A percentile compares a stretch with the other conserved stretches of the same genome.
These are phyloP conservation scores for Malus hybrid DNA, from an alignment of 331 rosid genomes.

Conservation along the genomic window DNA sequence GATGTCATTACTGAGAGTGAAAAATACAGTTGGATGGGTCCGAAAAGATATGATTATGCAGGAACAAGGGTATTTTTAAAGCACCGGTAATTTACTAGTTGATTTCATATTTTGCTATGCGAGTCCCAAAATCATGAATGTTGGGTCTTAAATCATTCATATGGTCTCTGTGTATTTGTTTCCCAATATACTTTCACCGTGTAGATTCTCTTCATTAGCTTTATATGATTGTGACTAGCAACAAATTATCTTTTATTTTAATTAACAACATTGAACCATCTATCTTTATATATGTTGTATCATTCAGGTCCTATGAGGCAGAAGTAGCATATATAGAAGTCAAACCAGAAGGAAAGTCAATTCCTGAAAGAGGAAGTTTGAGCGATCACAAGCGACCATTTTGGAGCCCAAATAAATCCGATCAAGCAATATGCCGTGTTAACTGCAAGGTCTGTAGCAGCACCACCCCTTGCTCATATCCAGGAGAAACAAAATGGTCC, in stretches of 20 bases:
- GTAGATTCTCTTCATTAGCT: background rate
- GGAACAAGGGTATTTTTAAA: constrained; percentile 80
- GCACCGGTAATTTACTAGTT: constrained; percentile 51
- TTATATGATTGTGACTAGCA: background rate
- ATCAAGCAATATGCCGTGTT: constrained; percentile 51
- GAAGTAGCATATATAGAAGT: constrained; percentile 72
- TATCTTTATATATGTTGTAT: background rate
- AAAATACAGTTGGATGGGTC: constrained; percentile 98
- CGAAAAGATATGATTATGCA: constrained; percentile 84
- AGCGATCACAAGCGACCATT: constrained; percentile 13
- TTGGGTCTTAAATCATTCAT: background rate
- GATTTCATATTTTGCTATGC: background rate
- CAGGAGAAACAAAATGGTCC: constrained; percentile 55
- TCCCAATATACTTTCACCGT: background rate
- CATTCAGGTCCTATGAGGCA: constrained; percentile 80
- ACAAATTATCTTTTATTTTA: background rate
- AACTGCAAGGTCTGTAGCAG: constrained; percentile 64
- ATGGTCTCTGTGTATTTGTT: background rate
- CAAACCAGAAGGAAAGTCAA: constrained; percentile 38
- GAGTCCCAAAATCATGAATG: background rate
- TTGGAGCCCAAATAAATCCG: constrained; percentile 29
- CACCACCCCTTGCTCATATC: constrained; percentile 29
- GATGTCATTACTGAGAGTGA: constrained; percentile 94
- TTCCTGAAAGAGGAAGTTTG: constrained; percentile 26
- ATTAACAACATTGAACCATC: background rate